Base-by-base conservation (phyloP, 1,139 yeast species). In the Scheffersomyces segobiensis region DNA sequence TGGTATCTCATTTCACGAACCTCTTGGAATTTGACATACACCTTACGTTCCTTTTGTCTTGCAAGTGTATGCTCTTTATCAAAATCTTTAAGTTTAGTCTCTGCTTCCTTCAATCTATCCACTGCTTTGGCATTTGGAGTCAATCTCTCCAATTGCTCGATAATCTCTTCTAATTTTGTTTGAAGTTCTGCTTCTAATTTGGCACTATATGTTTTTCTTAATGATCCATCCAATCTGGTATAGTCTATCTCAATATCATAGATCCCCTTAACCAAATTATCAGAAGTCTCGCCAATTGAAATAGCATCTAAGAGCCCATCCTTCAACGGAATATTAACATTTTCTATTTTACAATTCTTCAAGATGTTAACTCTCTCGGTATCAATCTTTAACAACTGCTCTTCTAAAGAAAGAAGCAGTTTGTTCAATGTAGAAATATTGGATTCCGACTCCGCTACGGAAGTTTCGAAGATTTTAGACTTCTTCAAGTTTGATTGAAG, bases 121-220 rank as follows among this genome's bases (percentile, higher is more conserved):
- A 84, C 78, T 0, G 98, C 97, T 64, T 89, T 89, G 32, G 87
- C 80, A 70, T 93, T 93, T 18, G 97, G 97, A 24, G 92, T 87
- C 66, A 91, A 77, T 54, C 76, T 76, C 53, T 86, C 88, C 56
- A 93, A 74, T 49, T 82, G 86, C 46, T 84, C 77, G 17, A 70
- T 66, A 0, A 76, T 70, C 10, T 66, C 66, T 49, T 72, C 73
- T 14, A 79, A 67, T 51, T 67, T 68, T 2, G 71, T 81, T 22
- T 68, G 83, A 4, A 86, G 79, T 53, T 88, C 82, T 0, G 81
- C 80, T 59, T 82, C 83, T 17, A 87, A 77, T 55, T 81, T 71
- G 14, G 62, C 56, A 32, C 63, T 74, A 58, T 64, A 74, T 1
- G 68, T 72, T 7, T 79, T 82, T 55, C 77, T 81, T 57, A 81